Conservation (phyloP, 176 grass and related monocot genomes). For the Aegilops longissima region DNA sequence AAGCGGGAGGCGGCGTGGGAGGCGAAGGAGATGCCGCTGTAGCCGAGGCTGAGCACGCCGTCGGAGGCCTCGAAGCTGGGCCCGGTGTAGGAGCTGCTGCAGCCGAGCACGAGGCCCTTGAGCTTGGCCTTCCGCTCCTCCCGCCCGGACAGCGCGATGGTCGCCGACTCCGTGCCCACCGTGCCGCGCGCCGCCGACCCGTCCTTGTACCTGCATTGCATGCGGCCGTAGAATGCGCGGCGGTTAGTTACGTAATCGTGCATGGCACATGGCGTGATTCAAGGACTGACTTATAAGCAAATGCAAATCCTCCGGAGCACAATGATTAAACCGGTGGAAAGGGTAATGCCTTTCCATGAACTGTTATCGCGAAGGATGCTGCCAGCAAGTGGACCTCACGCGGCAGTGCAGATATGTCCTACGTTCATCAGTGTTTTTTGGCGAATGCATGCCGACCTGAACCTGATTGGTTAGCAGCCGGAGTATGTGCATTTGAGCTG, state of each 20-base stretch:
- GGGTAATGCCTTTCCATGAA: background rate
- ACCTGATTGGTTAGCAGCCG: background rate
- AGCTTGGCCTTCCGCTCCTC: conserved; percentile 55
- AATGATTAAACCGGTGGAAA: conserved; percentile 27
- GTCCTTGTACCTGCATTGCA: conserved; percentile 69
- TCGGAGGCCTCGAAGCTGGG: conserved; percentile 67
- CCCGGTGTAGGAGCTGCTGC: conserved; percentile 60
- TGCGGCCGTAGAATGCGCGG: background rate
- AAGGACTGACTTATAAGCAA: background rate
- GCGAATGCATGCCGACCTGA: background rate
- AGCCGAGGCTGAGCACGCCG: conserved; percentile 89
- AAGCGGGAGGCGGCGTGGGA: conserved; percentile 67
- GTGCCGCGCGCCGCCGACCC: conserved; percentile 68
- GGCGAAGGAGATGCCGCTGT: conserved; percentile 83
- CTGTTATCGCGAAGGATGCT: conserved; percentile 3
- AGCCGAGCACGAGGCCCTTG: conserved; percentile 68
- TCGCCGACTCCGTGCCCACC: conserved; percentile 77
- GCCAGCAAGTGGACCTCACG: conserved; percentile 21
- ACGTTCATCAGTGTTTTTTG: background rate
- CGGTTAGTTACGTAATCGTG: background rate
- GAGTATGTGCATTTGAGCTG: background rate
- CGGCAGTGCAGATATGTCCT: background rate
- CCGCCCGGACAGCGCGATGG: conserved; percentile 61
- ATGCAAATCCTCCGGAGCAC: background rate
- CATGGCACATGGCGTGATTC: conserved; percentile 35